These are phyloP conservation scores for Trichoderma lentiforme DNA, from an alignment of 2,329 filamentous ascomycete species.

Conservation along the genomic window DNA sequence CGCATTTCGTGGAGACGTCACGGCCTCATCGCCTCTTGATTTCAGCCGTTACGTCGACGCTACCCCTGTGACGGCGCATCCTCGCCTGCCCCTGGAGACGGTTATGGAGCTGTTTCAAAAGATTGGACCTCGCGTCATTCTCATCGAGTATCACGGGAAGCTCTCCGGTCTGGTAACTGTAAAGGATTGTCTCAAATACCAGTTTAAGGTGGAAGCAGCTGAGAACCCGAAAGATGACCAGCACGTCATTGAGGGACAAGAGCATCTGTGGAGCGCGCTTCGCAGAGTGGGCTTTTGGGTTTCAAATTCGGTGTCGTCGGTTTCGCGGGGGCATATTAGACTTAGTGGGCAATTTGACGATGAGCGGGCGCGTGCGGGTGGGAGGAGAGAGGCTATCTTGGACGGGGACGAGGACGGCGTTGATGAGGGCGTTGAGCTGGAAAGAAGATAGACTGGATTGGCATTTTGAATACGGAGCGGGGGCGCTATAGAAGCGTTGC, in stretches of 20 bases:
- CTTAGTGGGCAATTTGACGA: conserved; percentile 43
- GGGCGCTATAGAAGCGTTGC: not conserved
- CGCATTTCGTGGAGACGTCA: conserved; percentile 56
- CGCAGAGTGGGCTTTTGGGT: conserved; percentile 56
- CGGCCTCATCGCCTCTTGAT: conserved; percentile 62
- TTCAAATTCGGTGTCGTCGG: conserved; percentile 49
- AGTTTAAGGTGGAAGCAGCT: conserved; percentile 90
- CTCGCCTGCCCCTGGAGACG: conserved; percentile 86
- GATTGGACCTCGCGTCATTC: conserved; percentile 88
- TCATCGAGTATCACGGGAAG: conserved; percentile 84
- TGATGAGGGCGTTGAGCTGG: conserved; percentile 44
- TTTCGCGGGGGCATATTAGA: conserved; percentile 56
- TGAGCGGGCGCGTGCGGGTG: conserved; percentile 41
- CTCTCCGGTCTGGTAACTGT: conserved; percentile 86
- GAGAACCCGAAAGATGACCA: conserved; percentile 67
- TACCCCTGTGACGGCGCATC: conserved; percentile 87
- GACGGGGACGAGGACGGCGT: conserved; percentile 42
- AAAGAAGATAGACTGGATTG: conserved; percentile 28
- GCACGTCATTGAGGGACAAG: conserved; percentile 55
- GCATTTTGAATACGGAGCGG: not conserved
- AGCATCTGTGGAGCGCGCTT: conserved; percentile 61
- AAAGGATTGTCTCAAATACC: conserved; percentile 95
- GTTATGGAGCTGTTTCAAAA: conserved; percentile 99
- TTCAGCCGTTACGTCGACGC: conserved; percentile 85
- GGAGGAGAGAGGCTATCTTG: conserved; percentile 43